Percentiles rank a stretch among this genome's conserved stretches.
Evolutionary conservation across 2,329 filamentous ascomycete genomes (phyloP).

Genomic region (Ceratocystis albifundus): DNA sequence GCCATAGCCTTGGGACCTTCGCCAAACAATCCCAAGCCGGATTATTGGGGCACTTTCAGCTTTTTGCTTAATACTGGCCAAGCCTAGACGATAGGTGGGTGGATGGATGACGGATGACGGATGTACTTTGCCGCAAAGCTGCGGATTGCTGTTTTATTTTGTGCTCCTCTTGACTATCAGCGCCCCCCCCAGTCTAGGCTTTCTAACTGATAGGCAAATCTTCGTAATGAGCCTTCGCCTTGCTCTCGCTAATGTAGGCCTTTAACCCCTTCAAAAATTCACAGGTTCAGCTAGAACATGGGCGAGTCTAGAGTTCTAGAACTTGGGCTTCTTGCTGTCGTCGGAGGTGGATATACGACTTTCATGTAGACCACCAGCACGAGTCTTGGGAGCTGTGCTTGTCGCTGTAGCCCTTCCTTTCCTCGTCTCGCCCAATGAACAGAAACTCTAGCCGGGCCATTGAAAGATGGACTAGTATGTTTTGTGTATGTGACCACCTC

Average conservation of each 20-base stretch:
- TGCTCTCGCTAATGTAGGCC: neutral
- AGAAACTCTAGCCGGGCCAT: neutral
- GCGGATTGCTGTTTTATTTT: neutral
- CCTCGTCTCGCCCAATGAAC: neutral
- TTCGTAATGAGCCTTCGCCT: neutral
- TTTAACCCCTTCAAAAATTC: constrained; percentile 1
- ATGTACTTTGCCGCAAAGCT: neutral
- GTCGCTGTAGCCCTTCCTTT: no score
- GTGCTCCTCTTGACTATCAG: neutral
- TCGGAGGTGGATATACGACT: no score
- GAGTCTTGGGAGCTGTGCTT: no score
- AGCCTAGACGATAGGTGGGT: neutral
- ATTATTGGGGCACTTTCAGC: neutral
- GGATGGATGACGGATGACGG: no score
- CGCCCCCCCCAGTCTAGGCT: neutral
- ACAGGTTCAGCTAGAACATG: neutral
- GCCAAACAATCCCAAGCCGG: constrained; percentile 1
- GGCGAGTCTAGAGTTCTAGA: neutral
- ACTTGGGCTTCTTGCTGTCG: neutral
- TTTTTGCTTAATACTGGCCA: neutral
- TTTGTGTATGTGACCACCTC: neutral
- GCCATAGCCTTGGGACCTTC: constrained; percentile 3
- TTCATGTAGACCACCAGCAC: no score
- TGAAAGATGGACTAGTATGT: neutral
- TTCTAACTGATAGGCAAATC: neutral